Base-by-base conservation (phyloP, 2,329 filamentous ascomycete species). In the Colletotrichum kahawae region DNA sequence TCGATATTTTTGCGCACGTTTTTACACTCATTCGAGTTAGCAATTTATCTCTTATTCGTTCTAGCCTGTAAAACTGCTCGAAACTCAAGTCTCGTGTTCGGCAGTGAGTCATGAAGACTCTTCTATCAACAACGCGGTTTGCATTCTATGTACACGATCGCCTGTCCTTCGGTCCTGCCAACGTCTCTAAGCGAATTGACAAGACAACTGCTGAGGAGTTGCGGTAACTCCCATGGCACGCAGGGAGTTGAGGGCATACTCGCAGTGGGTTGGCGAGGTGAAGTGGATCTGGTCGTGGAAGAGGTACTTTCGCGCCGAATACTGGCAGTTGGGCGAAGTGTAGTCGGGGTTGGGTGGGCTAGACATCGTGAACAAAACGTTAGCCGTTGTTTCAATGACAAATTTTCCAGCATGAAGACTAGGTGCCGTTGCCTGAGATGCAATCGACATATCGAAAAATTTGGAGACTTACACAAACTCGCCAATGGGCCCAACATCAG, bases 211-310 rank as follows among this genome's bases (percentile, higher is more conserved):
- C n/a, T 71, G 69, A 18, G 69, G 48, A 10, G 59, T 71, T 5
- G 59, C 36, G 7, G 24, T 66, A 33, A 71, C 31, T 14, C 68
- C 68, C 21, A 71, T 51, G 3, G 68, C 38, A 7, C 60, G n/a
- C 24, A 71, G 60, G 1, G 68, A 57, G 48, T 66, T 66, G 48
- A 71, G 48, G 6, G 68, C 68, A n/a, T 66, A 66, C 48, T 71
- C 68, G 60, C 60, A 71, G 33, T 66, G 69, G 38, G 69, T 31
- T 27, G 69, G 48, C 31, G 60, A 71, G 14, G 69, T 71, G 51
- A 71, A 66, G 33, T 71, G 69, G 13, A 71, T 66, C 8, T 65
- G 33, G 33, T 71, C 48, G 60, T 66, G 69, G 48, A 71, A 71
- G 9, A 66, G 69, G 48, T 71, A 71, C 69, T 71, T 71, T 33